A percentile compares a stretch with the other conserved stretches of the same genome.
Conservation (phyloP, 2,329 filamentous ascomycete genomes). For the Aspergillus hiratsukae region DNA sequence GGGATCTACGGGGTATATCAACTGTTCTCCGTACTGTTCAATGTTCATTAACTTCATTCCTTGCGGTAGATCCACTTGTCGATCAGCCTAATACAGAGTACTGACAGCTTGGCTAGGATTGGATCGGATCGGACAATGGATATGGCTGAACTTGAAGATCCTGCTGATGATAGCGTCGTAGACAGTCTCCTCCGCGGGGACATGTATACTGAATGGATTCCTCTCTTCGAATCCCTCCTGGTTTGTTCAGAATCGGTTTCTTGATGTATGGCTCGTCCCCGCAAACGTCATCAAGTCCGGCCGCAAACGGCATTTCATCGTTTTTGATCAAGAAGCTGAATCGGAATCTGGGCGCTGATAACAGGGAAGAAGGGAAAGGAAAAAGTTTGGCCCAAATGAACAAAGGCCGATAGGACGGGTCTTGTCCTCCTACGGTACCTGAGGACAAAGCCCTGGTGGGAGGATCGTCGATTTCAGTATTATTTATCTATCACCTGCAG, state of each 20-base stretch:
- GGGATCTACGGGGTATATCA: neutral
- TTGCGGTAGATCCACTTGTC: neutral
- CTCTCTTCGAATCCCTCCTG: neutral
- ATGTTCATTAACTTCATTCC: no score
- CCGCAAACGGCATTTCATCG: slow-evolving; percentile 2
- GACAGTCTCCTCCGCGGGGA: neutral
- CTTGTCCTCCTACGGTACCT: neutral
- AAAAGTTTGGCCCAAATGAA: neutral
- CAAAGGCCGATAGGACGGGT: neutral
- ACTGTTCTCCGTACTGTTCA: neutral
- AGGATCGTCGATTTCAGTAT: neutral
- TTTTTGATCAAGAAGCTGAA: neutral
- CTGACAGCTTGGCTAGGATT: neutral
- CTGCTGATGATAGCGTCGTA: neutral
- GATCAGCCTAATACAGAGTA: neutral
- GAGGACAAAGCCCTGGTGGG: neutral
- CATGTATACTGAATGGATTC: neutral
- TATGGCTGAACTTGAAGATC: neutral
- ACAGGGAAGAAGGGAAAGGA: neutral
- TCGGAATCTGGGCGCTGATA: neutral
- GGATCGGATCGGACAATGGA: neutral
- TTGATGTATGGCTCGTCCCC: neutral
- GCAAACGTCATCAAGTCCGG: slow-evolving; percentile 12
- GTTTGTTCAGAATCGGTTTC: neutral
- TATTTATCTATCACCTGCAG: neutral